phyloP scores from a whole-genome alignment of 192 early-diverging fungal genomes.

The Podila epicladia region DNA sequence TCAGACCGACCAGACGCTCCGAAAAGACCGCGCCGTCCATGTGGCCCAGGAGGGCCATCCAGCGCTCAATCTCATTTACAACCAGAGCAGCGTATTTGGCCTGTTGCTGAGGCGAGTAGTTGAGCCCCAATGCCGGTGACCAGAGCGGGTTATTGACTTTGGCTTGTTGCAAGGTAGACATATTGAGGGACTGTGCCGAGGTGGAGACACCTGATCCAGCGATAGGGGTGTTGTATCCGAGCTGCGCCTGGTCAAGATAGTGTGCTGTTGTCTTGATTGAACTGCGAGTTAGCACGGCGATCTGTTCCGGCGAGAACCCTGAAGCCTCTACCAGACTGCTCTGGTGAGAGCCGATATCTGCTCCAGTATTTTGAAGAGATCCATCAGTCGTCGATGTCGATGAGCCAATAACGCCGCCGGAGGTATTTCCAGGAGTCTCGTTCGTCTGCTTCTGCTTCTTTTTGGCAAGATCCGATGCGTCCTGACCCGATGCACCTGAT shows the following conservation, averaged over 20 bases:
- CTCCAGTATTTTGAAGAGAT: too few relatives aligned
- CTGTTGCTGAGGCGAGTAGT: constrained; percentile 18
- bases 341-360: background rate
- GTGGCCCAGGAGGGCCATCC: constrained; percentile 27
- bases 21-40: constrained; percentile 32
- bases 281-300: background rate
- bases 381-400: too few relatives aligned
- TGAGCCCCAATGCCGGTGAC: constrained; percentile 32
- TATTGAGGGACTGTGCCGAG: background rate
- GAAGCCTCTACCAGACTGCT: background rate
- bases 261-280: constrained; percentile 9
- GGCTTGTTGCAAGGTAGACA: background rate
- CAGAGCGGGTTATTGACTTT: constrained; percentile 44
- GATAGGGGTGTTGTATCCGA: constrained; percentile 1
- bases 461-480: background rate
- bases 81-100: constrained; percentile 22
- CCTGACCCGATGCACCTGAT: background rate
- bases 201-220: background rate
- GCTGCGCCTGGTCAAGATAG: constrained; percentile 21
- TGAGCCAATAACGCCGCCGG: too few relatives aligned
- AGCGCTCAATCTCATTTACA: constrained; percentile 24
- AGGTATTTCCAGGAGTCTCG: too few relatives aligned
- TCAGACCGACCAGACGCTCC: constrained; percentile 18
- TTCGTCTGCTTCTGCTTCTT: too few relatives aligned
- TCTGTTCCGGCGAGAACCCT: background rate